Conservation (phyloP, 2,329 filamentous ascomycete genomes). For the Thelonectria discophora region DNA sequence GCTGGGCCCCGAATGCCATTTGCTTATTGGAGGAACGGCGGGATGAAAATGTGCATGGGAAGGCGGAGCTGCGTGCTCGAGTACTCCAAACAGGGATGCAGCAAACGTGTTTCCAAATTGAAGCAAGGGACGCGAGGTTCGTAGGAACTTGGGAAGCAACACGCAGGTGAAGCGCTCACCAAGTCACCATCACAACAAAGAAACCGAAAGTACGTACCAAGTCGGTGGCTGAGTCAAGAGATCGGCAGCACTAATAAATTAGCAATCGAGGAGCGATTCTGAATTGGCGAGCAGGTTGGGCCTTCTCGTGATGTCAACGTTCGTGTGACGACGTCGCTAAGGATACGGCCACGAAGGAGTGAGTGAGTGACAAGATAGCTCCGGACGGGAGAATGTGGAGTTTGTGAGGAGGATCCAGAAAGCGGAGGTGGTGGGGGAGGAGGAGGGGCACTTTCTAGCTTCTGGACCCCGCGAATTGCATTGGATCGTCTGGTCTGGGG, state of each 20-base stretch:
- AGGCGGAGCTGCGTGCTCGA: neutral
- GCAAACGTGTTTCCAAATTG: neutral
- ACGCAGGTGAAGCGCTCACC: slow-evolving; percentile 3
- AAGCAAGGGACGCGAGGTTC: neutral
- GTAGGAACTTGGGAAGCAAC: neutral
- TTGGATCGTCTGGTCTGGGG: slow-evolving; percentile 5
- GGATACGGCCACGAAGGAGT: neutral
- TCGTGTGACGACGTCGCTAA: neutral
- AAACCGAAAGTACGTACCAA: neutral
- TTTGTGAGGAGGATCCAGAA: slow-evolving; percentile 5
- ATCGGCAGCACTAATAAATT: neutral
- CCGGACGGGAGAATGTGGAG: slow-evolving; percentile 1
- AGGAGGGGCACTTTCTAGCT: neutral
- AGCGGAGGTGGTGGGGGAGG: neutral
- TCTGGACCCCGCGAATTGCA: slow-evolving; percentile 19
- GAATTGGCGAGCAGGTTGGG: neutral
- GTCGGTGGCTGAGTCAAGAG: neutral
- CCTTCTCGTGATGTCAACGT: neutral
- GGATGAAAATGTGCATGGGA: neutral
- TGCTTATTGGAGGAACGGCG: neutral
- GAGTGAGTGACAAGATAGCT: neutral
- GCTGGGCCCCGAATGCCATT: slow-evolving; percentile 2
- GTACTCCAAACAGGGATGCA: neutral
- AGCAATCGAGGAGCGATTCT: neutral
- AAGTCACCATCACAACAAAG: neutral